Evolutionary conservation across 139 green algal genomes (phyloP), one percentile per base, ranked within the genome.

Genomic region (Asterochloris erici): DNA sequence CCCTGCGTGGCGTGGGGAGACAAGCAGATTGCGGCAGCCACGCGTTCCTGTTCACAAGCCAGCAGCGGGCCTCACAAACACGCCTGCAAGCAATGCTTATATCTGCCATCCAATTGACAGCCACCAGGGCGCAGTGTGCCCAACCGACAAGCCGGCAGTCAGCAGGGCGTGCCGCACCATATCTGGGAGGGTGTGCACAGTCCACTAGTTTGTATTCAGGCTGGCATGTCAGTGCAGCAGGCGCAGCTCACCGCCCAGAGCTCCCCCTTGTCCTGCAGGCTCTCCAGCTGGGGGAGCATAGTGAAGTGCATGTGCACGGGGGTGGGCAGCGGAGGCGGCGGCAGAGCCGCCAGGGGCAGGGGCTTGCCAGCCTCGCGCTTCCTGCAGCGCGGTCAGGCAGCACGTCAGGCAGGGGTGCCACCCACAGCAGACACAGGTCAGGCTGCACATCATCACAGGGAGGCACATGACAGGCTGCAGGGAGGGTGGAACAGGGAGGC

Each of bases 281-380:
- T 62, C 19, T 77, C 74, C 14, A 89, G 66, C 29, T 89, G 74
- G 11, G 87, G 78, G 17, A 74, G 73, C 0, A 73, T 38, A 2
- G 82, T 54, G 68, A 89, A 93, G 21, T 89, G 68, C 77, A 86
- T 76, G 12, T 85, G 84, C 10, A 79, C 78, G 77, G 88, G 77
- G 23, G 74, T 76, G 14, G 82, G 79, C 63, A 87, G 71, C 12
- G 86, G 88, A 27, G 85, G 86, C 17, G 87, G 74, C 19, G 28
- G 23, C 68, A 93, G 82, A 47, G 75, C 68, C 4, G 85, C 78
- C 10, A 93, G 87, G 10, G 81, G 77, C 82, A 87, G 70, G 0
- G 88, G 77, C 17, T 77, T 84, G 60, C 80, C 47, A 16, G 70
- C 17, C 54, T 84, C 80, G 2, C 38, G 38, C 38, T 54, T 54